Conservation (phyloP, 2,329 filamentous ascomycete species). For the Cercospora zeina region DNA sequence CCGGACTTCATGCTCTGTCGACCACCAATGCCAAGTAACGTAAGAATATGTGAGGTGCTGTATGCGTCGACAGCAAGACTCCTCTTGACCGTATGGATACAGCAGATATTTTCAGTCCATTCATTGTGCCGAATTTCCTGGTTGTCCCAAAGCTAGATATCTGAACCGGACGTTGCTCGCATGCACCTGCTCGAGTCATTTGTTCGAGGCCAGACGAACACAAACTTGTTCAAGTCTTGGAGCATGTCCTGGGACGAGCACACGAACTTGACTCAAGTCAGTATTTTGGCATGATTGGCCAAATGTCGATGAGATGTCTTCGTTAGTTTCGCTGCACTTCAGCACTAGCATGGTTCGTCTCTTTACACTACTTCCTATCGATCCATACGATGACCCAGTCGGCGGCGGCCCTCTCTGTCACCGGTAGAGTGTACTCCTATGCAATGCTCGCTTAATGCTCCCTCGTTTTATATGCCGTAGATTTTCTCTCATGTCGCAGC, state of each 20-base stretch:
- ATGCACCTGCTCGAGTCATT: too few species aligned
- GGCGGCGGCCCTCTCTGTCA: neutral
- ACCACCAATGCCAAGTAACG: neutral
- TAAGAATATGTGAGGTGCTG: neutral
- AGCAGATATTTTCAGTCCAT: neutral
- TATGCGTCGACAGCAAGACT: neutral
- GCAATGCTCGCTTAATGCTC: constrained; percentile 22
- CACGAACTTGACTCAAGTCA: too few species aligned
- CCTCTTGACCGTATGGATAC: neutral
- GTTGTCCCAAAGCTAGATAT: too few species aligned
- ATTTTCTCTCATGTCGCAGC: constrained; percentile 1
- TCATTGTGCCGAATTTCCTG: too few species aligned
- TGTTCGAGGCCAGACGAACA: too few species aligned
- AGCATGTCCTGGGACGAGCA: too few species aligned
- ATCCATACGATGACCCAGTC: neutral
- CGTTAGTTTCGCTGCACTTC: neutral
- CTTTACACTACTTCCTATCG: neutral
- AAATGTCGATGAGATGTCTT: too few species aligned
- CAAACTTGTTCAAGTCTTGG: too few species aligned
- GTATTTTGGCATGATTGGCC: too few species aligned
- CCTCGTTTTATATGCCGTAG: constrained; percentile 1
- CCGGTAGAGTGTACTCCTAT: neutral
- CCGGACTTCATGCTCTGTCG: neutral
- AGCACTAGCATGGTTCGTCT: neutral
- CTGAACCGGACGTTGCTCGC: too few species aligned